These are phyloP conservation scores for Nakataea oryzae DNA, from an alignment of 2,329 filamentous ascomycete species.

Conservation along the genomic window DNA sequence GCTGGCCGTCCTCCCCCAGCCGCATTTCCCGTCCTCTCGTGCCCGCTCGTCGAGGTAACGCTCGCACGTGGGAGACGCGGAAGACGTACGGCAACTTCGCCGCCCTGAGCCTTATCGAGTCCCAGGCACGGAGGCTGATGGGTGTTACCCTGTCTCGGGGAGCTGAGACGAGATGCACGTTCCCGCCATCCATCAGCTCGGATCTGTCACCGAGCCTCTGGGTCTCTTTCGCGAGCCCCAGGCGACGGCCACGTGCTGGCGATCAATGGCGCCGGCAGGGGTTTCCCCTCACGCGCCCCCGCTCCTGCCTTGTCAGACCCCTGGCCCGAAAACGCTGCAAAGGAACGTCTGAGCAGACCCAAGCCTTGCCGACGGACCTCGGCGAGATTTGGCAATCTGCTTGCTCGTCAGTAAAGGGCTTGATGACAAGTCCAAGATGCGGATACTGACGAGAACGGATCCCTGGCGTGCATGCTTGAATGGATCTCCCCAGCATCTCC, in stretches of 20 bases:
- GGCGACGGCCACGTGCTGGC: neutral
- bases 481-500: neutral
- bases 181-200: neutral
- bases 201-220: neutral
- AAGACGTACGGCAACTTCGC: neutral
- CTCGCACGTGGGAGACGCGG: neutral
- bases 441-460: neutral
- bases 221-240: too few species aligned
- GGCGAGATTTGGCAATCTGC: neutral
- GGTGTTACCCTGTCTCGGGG: too few species aligned
- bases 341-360: neutral
- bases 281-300: neutral
- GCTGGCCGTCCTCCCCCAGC: too few species aligned
- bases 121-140: neutral
- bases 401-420: neutral
- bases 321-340: neutral
- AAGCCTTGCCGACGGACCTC: too few species aligned
- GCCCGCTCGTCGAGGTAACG: neutral
- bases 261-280: neutral
- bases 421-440: neutral
- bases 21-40: neutral
- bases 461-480: neutral
- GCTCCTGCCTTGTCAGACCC: neutral
- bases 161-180: neutral
- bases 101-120: neutral